Evolutionary conservation across 768 basidiomycete species (phyloP).

Genomic region (Suillus fuscotomentosus): DNA sequence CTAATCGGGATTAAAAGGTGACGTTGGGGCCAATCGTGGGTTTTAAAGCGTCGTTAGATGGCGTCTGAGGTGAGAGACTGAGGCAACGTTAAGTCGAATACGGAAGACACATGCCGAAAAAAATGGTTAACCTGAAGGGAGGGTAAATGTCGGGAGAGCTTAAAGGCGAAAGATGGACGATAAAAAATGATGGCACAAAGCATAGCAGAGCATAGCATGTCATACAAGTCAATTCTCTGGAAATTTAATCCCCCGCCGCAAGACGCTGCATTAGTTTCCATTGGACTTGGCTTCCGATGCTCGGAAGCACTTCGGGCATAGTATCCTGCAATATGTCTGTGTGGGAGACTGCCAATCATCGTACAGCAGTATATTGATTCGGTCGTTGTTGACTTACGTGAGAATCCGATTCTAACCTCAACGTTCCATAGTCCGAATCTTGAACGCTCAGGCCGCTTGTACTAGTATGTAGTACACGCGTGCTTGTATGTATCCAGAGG

Average conservation of each 20-base stretch:
- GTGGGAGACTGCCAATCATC: neutral
- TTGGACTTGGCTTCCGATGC: neutral
- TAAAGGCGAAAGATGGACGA: neutral
- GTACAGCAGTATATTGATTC: too few relatives aligned
- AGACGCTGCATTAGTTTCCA: neutral
- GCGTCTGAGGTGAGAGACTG: neutral
- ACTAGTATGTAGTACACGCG: neutral
- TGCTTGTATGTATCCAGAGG: neutral
- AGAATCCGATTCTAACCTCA: neutral
- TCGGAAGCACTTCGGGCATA: neutral
- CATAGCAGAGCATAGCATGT: conserved; percentile 1
- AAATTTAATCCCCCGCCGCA: conserved; percentile 1
- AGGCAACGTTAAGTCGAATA: neutral
- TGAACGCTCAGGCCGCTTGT: too few relatives aligned
- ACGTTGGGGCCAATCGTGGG: conserved; percentile 1
- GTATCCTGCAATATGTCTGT: neutral
- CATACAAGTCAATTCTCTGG: neutral
- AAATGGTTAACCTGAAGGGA: neutral
- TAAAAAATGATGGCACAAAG: neutral
- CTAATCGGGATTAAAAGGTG: conserved; percentile 12
- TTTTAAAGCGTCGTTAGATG: conserved; percentile 2
- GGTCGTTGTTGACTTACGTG: neutral
- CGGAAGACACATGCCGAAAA: neutral
- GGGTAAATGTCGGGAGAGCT: conserved; percentile 8
- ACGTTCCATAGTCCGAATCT: neutral